Evolutionary conservation across 83 land plant species (phyloP).

Genomic region (Picea abies): DNA sequence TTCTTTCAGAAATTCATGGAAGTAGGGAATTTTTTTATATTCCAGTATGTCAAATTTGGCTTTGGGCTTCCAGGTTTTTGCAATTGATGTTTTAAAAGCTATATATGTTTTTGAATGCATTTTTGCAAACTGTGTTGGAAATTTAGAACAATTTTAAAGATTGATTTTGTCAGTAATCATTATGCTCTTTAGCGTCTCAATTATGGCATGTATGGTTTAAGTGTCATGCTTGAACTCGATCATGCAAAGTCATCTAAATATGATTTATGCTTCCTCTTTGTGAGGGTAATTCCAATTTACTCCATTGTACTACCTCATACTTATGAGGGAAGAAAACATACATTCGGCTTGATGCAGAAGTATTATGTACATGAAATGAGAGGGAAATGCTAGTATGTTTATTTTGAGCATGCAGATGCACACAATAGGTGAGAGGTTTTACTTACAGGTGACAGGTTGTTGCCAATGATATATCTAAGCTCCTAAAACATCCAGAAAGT

Average conservation of each 20-base stretch:
- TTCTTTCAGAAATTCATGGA: not conserved
- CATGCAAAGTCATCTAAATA: not conserved
- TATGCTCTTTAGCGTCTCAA: not conserved
- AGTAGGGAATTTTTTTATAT: not conserved
- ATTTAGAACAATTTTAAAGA: not conserved
- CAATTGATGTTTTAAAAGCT: not conserved
- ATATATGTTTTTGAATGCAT: not conserved
- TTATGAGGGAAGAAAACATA: not conserved
- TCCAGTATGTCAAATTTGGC: not conserved
- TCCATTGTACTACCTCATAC: not conserved
- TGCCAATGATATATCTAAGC: no score
- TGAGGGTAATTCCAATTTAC: not conserved
- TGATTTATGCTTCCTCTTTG: not conserved
- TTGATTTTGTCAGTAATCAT: not conserved
- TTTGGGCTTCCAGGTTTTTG: not conserved
- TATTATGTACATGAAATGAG: not conserved
- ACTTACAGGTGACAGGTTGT: no score
- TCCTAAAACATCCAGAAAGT: no score
- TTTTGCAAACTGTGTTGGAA: not conserved
- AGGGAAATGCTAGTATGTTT: not conserved
- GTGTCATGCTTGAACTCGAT: not conserved
- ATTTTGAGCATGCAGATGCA: not conserved
- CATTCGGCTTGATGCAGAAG: not conserved
- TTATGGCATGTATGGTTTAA: not conserved
- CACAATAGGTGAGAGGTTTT: no score